Base-by-base conservation (phyloP, 768 basidiomycete genomes). In the Amanita pallidorosea region DNA sequence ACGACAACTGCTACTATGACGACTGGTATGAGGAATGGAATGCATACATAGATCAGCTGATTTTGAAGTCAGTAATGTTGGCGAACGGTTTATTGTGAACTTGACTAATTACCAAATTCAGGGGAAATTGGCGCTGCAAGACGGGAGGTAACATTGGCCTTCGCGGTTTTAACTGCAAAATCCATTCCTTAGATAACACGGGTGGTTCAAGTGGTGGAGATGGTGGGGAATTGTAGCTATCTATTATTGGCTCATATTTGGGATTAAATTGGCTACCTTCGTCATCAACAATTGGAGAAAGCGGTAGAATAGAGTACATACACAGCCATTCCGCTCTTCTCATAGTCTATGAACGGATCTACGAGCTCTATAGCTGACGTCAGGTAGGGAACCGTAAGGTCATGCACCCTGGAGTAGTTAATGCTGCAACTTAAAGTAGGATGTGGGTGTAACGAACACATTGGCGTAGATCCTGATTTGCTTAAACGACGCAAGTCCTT, bases 381-480 rank as follows among this genome's bases (percentile, higher is more conserved):
- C 13, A 85, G 67, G 59, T 86, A 94, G 1, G 92, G 88, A 2
- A 95, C 91, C 0, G 90, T 90, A 2, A 68, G 51, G 57, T 94
- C 91, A 57, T 84, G 81, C 13, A 88, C 64, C 2, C 83, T 85
- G 53, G 38, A 37, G 27, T 35, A 36, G 20, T 42, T 44, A 49
- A 49, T 44, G 37, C 18, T 13, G 12, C 15, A 35, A 22, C 36
- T 40, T 5, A 47, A 55, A 55, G n/a, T 5, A 20, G 8, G 29
- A 35, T 18, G 20, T 29, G 25, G 9, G 7, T 34, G n/a, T 13
- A 50, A 68, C 82, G 57, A 54, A 85, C 79, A 82, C 75, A 65
- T 92, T 94, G 2, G 88, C 92, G 54, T 88, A 94, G 46, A 94
- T 77, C 46, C 79, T 70, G 45, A 90, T 72, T 44, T 81, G 74